Evolutionary conservation across 331 rosid genomes (phyloP).

Genomic region (Spiraea crenata): DNA sequence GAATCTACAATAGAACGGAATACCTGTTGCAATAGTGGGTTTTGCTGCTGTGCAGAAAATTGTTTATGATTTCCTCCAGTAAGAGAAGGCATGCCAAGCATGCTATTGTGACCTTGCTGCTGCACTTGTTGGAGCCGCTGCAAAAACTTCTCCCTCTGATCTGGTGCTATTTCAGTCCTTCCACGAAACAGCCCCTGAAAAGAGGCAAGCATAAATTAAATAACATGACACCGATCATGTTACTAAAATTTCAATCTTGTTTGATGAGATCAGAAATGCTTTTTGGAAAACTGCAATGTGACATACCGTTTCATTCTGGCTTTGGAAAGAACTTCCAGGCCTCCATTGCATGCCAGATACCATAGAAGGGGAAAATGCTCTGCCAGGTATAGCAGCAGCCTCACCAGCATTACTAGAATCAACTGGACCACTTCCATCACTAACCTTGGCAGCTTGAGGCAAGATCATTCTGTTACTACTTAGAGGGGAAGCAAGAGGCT

Average conservation of each 20-base stretch:
- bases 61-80: slow-evolving; percentile 79
- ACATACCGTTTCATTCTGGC: slow-evolving; percentile 69
- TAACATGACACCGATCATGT: not conserved
- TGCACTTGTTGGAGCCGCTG: slow-evolving; percentile 95
- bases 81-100: slow-evolving; percentile 75
- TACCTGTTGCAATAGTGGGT: slow-evolving; percentile 89
- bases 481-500: slow-evolving; percentile 67
- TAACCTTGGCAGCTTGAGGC: slow-evolving; percentile 68
- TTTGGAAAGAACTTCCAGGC: slow-evolving; percentile 86
- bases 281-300: not conserved
- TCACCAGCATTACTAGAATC: slow-evolving; percentile 67
- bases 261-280: not conserved
- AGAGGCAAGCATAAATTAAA: slow-evolving; percentile 21
- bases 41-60: slow-evolving; percentile 80
- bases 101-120: slow-evolving; percentile 81
- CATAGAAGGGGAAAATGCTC: slow-evolving; percentile 74
- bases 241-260: not conserved
- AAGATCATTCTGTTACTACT: slow-evolving; percentile 65
- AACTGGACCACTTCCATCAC: slow-evolving; percentile 57
- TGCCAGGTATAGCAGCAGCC: slow-evolving; percentile 61
- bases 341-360: slow-evolving; percentile 96
- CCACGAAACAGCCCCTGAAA: slow-evolving; percentile 77
- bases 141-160: slow-evolving; percentile 91
- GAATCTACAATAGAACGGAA: slow-evolving; percentile 6
- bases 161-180: slow-evolving; percentile 96